phyloP scores from a whole-genome alignment of 805 yeast genomes.

The Dipodascopsis tothii region DNA sequence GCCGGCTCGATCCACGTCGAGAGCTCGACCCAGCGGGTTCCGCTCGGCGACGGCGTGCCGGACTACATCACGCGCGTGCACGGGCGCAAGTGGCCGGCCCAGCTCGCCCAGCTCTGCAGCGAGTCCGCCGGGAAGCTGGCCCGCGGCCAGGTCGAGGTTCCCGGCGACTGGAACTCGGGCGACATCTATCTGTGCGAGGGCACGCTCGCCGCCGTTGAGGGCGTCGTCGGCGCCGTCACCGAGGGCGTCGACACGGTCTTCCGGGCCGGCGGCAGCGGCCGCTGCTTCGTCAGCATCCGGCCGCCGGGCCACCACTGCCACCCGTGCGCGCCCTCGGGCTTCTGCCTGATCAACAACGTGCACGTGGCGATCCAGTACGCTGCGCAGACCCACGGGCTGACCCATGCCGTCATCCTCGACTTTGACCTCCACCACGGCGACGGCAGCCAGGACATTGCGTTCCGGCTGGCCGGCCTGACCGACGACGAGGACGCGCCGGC shows the following conservation, averaged over 20 bases:
- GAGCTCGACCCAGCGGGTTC: conserved; percentile 2
- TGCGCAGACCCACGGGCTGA: conserved; percentile 48
- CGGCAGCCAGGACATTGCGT: conserved; percentile 79
- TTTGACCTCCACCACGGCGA: conserved; percentile 86
- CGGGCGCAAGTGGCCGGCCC: conserved; percentile 64
- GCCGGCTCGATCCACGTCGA: conserved; percentile 31
- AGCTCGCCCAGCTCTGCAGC: conserved; percentile 49
- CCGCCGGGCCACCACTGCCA: conserved; percentile 65
- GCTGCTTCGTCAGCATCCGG: conserved; percentile 17
- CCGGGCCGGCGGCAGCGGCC: conserved; percentile 20
- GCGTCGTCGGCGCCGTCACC: conserved; percentile 71
- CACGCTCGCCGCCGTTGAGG: conserved; percentile 64
- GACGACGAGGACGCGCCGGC: neutral
- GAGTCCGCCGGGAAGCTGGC: conserved; percentile 50
- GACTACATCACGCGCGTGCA: conserved; percentile 62
- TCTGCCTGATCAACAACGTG: conserved; percentile 72
- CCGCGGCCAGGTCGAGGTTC: conserved; percentile 59
- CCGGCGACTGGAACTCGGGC: conserved; percentile 74
- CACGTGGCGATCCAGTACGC: conserved; percentile 79
- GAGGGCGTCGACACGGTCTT: conserved; percentile 55
- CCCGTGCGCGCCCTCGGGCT: conserved; percentile 76
- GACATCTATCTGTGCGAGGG: conserved; percentile 66
- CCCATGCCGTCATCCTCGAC: conserved; percentile 76
- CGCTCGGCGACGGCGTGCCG: conserved; percentile 26
- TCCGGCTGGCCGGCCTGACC: conserved; percentile 61